A percentile compares a stretch with the other conserved stretches of the same genome.
Evolutionary conservation across 2,329 filamentous ascomycete species (phyloP).

Genomic region (Chrysoporthe austroafricana): DNA sequence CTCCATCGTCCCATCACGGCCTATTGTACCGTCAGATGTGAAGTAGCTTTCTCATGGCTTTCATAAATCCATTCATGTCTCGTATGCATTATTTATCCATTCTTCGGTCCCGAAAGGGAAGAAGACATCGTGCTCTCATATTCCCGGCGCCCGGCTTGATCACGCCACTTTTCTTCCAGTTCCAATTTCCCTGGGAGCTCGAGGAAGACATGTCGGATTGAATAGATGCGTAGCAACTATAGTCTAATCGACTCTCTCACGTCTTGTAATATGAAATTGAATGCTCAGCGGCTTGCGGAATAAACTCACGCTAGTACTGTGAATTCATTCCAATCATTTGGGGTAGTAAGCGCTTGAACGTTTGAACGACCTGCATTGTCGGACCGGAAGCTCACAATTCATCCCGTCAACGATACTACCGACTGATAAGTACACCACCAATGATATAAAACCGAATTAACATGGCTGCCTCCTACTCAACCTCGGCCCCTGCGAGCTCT

Average conservation of each 20-base stretch:
- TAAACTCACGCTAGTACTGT: too few relatives aligned
- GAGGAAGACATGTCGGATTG: not conserved
- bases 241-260: not conserved
- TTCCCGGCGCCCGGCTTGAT: not conserved
- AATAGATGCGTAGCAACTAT: too few relatives aligned
- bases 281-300: not conserved
- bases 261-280: not conserved
- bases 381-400: not conserved
- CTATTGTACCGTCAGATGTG: not conserved
- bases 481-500: conserved; percentile 34
- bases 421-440: too few relatives aligned
- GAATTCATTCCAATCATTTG: too few relatives aligned
- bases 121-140: not conserved
- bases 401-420: not conserved
- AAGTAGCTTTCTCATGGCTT: not conserved
- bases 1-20: not conserved
- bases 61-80: not conserved
- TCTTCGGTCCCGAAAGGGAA: not conserved
- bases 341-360: too few relatives aligned
- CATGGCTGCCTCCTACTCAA: conserved; percentile 39
- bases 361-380: not conserved
- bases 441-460: not conserved
- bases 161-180: not conserved
- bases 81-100: not conserved
- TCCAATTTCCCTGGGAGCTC: not conserved